Base-by-base conservation (phyloP, 768 basidiomycete species). In the Tremella yokohamensis region DNA sequence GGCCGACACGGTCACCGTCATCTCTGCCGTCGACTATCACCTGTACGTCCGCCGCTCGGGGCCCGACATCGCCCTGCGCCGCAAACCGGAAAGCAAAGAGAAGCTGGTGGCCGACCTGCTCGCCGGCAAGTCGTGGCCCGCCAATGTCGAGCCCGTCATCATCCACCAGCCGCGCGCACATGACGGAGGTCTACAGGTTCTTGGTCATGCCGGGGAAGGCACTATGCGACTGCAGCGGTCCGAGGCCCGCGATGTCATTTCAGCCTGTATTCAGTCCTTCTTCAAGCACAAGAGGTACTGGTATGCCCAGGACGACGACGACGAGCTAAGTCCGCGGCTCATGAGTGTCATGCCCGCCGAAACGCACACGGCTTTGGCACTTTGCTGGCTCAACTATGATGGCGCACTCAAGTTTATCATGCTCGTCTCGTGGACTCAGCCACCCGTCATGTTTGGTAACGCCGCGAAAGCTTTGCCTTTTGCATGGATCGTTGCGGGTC, bases 1-100 rank as follows among this genome's bases (percentile, higher is more conserved):
- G 2, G 70, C 69, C 9, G 66, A 70, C 45, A 62, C 69, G 0
- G 62, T 75, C 1, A 63, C 60, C 8, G 59, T 72, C 2, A 52
- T 75, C 19, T 58, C 65, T 20, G 52, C 71, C 39, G 66, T 67
- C 16, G 65, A 72, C 19, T 75, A 68, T 40, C 63, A 70, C 16
- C 52, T 75, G 15, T 75, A 59, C 52, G 62, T 72, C 20, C 56
- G 54, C 13, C 51, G 47, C 12, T 48, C 11, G 20, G 2, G 52
- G 34, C 37, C 20, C 25, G 22, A 8, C 42, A 13, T 49, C 44
- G 39, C 40, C 24, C 15, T 42, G 3, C 47, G 47, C 40, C 53
- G 56, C 16, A 65, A 52, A 44, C 11, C 29, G 29, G 29, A 34
- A 11, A 34, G 29, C 29, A 34, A 34, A 34, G 29, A 34, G 29